phyloP scores from a whole-genome alignment of 805 yeast species.

The Saccharomycopsis sp. region DNA sequence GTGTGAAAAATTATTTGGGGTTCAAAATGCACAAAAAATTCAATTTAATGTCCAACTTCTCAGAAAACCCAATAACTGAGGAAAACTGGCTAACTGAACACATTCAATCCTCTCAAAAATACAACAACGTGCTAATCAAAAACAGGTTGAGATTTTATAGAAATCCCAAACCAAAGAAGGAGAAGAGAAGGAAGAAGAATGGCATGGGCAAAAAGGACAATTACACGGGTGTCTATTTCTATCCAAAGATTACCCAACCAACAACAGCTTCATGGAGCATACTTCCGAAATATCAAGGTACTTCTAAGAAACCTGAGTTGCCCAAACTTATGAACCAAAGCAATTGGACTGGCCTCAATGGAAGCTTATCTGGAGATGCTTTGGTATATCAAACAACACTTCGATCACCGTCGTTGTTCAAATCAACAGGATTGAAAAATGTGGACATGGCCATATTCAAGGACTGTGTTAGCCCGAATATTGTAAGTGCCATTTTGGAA shows the following conservation, averaged over 20 bases:
- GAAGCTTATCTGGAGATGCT: slow-evolving; percentile 8
- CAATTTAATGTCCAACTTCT: slow-evolving; percentile 9
- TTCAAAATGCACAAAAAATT: slow-evolving; percentile 17
- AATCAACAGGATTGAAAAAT: slow-evolving; percentile 52
- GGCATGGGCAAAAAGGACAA: slow-evolving; percentile 61
- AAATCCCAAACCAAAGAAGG: no score
- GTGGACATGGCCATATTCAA: slow-evolving; percentile 53
- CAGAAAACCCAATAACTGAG: slow-evolving; percentile 36
- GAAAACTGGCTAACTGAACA: slow-evolving; percentile 81
- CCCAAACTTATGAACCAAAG: slow-evolving; percentile 7
- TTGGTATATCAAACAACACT: slow-evolving; percentile 41
- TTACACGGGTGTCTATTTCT: slow-evolving; percentile 71
- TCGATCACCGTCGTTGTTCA: slow-evolving; percentile 37
- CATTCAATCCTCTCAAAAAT: slow-evolving; percentile 62
- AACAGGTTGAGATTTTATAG: no score
- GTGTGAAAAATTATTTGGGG: slow-evolving; percentile 10
- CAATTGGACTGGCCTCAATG: slow-evolving; percentile 17
- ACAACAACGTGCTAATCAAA: slow-evolving; percentile 51
- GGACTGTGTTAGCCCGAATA: slow-evolving; percentile 47
- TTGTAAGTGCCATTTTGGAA: slow-evolving; percentile 47
- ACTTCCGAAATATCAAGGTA: slow-evolving; percentile 25
- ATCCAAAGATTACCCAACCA: slow-evolving; percentile 73
- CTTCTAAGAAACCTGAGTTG: background rate
- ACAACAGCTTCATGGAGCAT: slow-evolving; percentile 30
- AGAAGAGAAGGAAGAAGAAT: slow-evolving; percentile 28